Percentiles rank a stretch among this genome's conserved stretches.
Evolutionary conservation across 495 filamentous ascomycete species (phyloP).

Genomic region (Cercophora sp.): DNA sequence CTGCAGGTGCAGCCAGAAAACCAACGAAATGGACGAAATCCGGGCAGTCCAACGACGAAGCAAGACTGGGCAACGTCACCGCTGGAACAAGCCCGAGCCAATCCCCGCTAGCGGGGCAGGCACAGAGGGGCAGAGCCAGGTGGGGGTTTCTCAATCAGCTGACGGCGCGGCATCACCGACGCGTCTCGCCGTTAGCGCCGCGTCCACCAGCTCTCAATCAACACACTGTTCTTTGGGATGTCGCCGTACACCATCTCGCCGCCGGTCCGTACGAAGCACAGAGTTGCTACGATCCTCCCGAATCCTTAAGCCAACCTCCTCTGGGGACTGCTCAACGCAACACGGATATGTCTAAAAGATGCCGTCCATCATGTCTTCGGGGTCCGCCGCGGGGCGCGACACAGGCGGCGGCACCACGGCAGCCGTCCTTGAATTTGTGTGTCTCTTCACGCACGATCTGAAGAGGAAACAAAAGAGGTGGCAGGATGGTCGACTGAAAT

Average conservation of each 20-base stretch:
- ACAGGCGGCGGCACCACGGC: constrained; percentile 37
- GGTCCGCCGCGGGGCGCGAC: neutral
- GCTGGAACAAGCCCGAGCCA: neutral
- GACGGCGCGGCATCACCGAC: constrained; percentile 14
- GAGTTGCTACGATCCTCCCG: no score
- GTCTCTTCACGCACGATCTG: constrained; percentile 81
- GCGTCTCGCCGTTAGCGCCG: constrained; percentile 8
- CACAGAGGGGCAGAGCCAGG: neutral
- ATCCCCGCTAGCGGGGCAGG: neutral
- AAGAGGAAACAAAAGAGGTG: constrained; percentile 84
- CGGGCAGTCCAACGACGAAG: no score
- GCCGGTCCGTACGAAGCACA: no score
- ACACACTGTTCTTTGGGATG: no score
- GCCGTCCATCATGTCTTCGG: constrained; percentile 21
- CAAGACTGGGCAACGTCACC: no score
- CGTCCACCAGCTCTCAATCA: no score
- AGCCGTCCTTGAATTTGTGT: constrained; percentile 71
- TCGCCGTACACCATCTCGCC: no score
- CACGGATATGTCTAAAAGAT: no score
- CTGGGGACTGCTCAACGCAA: no score
- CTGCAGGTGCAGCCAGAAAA: no score
- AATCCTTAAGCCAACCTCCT: no score
- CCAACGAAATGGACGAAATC: neutral
- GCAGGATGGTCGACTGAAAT: constrained; percentile 86
- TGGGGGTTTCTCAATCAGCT: constrained; percentile 12